Conservation (phyloP, 2,329 filamentous ascomycete genomes). For the Didymella segeticola region DNA sequence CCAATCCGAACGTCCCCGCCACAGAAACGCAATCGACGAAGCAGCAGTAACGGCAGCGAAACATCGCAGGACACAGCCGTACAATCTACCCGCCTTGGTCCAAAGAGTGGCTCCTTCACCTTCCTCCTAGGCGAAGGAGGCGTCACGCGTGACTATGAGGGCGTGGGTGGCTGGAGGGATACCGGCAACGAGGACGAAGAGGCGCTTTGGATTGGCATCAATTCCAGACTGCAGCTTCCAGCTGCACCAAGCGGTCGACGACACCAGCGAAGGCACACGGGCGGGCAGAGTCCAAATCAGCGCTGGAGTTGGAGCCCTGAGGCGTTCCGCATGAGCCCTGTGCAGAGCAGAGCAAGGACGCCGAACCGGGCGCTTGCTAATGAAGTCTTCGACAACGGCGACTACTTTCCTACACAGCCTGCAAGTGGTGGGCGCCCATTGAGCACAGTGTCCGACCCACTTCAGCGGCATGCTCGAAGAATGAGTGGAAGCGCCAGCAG, state of each 20-base stretch:
- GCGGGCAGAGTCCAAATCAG: slow-evolving; percentile 36
- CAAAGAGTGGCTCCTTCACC: slow-evolving; percentile 45
- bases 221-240: slow-evolving; percentile 51
- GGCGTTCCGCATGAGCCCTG: slow-evolving; percentile 47
- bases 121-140: slow-evolving; percentile 43
- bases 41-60: slow-evolving; percentile 30
- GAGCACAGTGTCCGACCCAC: slow-evolving; percentile 32
- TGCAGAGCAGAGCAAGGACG: slow-evolving; percentile 46
- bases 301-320: slow-evolving; percentile 43
- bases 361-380: slow-evolving; percentile 31
- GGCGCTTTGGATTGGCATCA: slow-evolving; percentile 54
- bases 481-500: slow-evolving; percentile 38
- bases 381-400: slow-evolving; percentile 19
- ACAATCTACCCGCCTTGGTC: slow-evolving; percentile 24
- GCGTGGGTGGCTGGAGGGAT: slow-evolving; percentile 52
- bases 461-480: slow-evolving; percentile 31
- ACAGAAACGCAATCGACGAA: slow-evolving; percentile 33
- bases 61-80: slow-evolving; percentile 30
- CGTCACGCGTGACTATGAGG: slow-evolving; percentile 51
- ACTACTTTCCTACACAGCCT: slow-evolving; percentile 40
- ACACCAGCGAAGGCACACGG: slow-evolving; percentile 44
- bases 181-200: slow-evolving; percentile 51
- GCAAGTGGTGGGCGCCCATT: slow-evolving; percentile 17
- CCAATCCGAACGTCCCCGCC: slow-evolving; percentile 34
- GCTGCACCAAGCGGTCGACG: slow-evolving; percentile 35